Percentiles rank a stretch among this genome's conserved stretches.
phyloP scores from a whole-genome alignment of 805 yeast species.

The Wickerhamiella cacticola region DNA sequence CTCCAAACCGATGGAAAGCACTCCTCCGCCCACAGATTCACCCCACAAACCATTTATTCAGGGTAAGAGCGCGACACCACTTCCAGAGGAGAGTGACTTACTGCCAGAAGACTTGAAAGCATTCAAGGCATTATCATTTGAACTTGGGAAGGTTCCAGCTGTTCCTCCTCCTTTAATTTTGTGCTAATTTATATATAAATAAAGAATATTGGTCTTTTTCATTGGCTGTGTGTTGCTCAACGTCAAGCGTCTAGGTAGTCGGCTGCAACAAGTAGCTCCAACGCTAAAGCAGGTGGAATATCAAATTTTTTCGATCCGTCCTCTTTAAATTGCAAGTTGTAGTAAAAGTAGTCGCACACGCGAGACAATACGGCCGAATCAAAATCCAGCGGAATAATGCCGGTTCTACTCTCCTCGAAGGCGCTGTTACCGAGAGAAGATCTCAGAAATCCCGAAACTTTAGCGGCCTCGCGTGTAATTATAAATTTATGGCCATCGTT shows the following conservation, averaged over 20 bases:
- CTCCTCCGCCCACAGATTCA: not conserved
- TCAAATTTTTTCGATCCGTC: conserved; percentile 43
- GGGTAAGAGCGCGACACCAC: conserved; percentile 3
- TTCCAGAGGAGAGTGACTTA: not conserved
- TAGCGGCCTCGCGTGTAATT: conserved; percentile 61
- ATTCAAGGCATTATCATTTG: conserved; percentile 4
- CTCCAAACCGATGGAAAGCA: not conserved
- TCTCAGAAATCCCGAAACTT: conserved; percentile 51
- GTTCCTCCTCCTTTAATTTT: conserved; percentile 5
- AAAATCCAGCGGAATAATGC: conserved; percentile 43
- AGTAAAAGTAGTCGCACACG: conserved; percentile 74
- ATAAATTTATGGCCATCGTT: conserved; percentile 55
- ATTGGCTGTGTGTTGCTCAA: not conserved
- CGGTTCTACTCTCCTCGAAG: conserved; percentile 50
- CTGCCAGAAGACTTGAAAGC: conserved; percentile 1
- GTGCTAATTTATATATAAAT: conserved; percentile 2
- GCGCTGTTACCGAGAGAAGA: conserved; percentile 38
- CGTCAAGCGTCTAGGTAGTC: conserved; percentile 57
- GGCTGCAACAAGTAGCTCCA: conserved; percentile 84
- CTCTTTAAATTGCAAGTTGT: conserved; percentile 50
- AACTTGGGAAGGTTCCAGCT: conserved; percentile 6
- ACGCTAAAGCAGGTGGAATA: conserved; percentile 86
- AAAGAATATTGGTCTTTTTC: not conserved
- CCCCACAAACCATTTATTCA: not conserved
- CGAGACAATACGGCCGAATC: conserved; percentile 62